Evolutionary conservation across 441 rosid genomes (phyloP).

Genomic region (Arabidopsis hybrid): DNA sequence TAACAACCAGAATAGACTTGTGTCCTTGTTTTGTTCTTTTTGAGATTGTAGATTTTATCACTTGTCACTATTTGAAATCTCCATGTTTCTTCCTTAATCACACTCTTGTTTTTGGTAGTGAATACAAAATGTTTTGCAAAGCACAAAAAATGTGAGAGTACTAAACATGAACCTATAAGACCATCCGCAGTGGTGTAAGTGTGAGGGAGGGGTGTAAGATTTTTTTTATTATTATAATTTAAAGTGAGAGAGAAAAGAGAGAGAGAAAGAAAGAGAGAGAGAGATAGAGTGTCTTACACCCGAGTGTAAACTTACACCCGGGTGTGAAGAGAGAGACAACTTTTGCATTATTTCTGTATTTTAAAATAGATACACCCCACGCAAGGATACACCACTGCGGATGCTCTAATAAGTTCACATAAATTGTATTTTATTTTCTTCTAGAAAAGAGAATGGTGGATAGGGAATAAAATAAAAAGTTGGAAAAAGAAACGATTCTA

Average conservation of each 20-base stretch:
- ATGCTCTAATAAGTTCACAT: not conserved
- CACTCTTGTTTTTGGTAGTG: not conserved
- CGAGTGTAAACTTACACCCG: too few relatives aligned
- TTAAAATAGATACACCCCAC: too few relatives aligned
- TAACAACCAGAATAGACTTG: not conserved
- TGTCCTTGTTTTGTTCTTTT: not conserved
- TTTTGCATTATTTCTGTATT: too few relatives aligned
- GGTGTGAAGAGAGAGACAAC: too few relatives aligned
- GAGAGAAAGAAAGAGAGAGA: too few relatives aligned
- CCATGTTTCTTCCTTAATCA: not conserved
- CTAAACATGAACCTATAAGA: not conserved
- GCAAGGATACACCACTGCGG: too few relatives aligned
- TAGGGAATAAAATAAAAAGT: slow-evolving; percentile 6
- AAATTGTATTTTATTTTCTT: not conserved
- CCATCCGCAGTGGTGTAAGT: too few relatives aligned
- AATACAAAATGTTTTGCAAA: not conserved
- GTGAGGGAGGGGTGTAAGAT: too few relatives aligned
- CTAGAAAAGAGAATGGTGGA: not conserved
- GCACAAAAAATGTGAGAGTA: not conserved
- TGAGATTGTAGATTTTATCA: not conserved
- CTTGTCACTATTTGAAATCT: not conserved
- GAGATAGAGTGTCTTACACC: too few relatives aligned
- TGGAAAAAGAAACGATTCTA: not conserved
- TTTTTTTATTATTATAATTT: too few relatives aligned
- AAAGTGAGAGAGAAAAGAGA: too few relatives aligned